Base-by-base conservation (phyloP, 2,329 filamentous ascomycete species). In the Thelonectria blattea region DNA sequence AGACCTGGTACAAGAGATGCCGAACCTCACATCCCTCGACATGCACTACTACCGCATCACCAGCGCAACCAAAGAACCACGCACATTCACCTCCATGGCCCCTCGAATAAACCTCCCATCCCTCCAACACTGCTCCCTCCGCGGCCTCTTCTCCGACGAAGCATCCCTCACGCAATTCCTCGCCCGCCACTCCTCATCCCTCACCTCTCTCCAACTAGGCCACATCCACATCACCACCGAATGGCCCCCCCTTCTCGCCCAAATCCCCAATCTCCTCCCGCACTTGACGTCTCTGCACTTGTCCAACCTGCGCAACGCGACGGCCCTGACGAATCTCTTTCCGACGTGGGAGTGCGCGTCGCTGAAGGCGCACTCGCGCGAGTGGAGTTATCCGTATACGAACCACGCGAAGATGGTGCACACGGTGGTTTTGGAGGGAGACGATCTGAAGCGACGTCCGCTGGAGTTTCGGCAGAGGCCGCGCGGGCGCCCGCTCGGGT, bases 191-290 rank as follows among this genome's bases (percentile, higher is more conserved):
- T 3, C 37, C 50, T 3, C 37, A 4, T 30, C 37, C 9, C 17
- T 52, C 9, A 22, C 3, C 1, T 37, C 41, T 9, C 37, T 52
- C n/a, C 37, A 52, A 17, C 39, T 52, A 3, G 24, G 22, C 15
- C 8, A 43, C 20, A 3, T 43, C 14, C 39, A 18, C 50, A 32
- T 43, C 37, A 22, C 42, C 18, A 24, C 37, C 9, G 50, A 41
- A n/a, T 52, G 50, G 50, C 15, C 9, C 15, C 30, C 50, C 37
- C n/a, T 52, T 10, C 27, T 52, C 42, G 37, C 50, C n/a, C 50
- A 41, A 41, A 14, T 43, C 14, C 17, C 11, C 15, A 18, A 17
- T 18, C 7, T 52, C 5, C 11, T 52, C 12, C 50, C 50, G 37
- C 5, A 24, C 22, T 15, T 52, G 15, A 17, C 17, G 24, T 30